Evolutionary conservation across 352 stramenopile genomes (phyloP).

Genomic region (Pilasporangium apinafurcum): DNA sequence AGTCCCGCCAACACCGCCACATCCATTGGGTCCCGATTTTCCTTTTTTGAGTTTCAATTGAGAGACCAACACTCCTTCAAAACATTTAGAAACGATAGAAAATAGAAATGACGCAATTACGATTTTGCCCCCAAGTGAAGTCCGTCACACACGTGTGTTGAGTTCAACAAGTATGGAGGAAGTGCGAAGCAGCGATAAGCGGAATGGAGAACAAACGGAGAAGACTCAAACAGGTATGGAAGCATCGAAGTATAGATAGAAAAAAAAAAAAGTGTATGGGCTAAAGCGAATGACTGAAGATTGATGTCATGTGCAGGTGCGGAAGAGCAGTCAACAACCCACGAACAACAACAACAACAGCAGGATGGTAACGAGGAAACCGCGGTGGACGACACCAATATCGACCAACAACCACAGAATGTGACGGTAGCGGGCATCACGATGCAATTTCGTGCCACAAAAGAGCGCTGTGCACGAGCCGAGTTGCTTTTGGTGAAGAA

Average conservation of each 20-base stretch:
- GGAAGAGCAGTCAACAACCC: conserved; percentile 2
- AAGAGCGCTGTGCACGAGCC: conserved; percentile 52
- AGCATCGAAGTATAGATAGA: no score
- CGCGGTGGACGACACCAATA: neutral
- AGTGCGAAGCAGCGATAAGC: neutral
- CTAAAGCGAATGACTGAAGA: neutral
- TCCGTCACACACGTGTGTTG: neutral
- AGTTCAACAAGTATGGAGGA: neutral
- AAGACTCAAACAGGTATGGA: no score
- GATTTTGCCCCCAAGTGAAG: neutral
- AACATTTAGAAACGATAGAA: neutral
- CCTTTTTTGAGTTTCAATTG: conserved; percentile 9
- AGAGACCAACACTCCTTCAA: neutral
- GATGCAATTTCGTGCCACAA: conserved; percentile 42
- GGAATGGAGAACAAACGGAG: no score
- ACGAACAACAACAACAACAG: neutral
- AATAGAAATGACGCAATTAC: neutral
- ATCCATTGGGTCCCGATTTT: conserved; percentile 25
- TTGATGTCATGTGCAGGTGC: neutral
- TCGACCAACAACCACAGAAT: neutral
- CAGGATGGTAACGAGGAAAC: neutral
- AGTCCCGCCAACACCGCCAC: conserved; percentile 29
- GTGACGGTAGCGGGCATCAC: conserved; percentile 10
- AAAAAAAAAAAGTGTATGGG: neutral
- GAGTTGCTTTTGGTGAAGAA: conserved; percentile 66